These are phyloP conservation scores for Lentinula edodes DNA, from an alignment of 768 basidiomycete genomes.

Conservation along the genomic window DNA sequence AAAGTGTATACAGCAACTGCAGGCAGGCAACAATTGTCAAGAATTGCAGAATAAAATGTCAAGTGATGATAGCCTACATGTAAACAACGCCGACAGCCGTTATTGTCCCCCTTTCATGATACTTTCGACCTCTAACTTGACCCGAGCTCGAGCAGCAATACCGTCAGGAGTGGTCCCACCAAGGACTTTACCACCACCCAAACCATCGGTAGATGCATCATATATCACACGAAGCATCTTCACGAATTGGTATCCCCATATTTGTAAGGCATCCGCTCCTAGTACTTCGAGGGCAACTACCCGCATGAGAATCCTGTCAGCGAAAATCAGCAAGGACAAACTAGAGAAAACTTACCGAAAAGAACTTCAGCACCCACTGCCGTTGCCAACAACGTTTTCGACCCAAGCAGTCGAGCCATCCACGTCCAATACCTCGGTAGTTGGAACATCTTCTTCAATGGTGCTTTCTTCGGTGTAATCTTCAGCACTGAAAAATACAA, in stretches of 20 bases:
- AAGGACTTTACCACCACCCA: conserved; percentile 40
- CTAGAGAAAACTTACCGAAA: conserved; percentile 44
- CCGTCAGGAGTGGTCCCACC: conserved; percentile 61
- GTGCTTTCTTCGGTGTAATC: conserved; percentile 30
- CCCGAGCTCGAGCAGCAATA: conserved; percentile 55
- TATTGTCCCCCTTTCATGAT: conserved; percentile 31
- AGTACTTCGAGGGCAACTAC: conserved; percentile 69
- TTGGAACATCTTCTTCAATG: conserved; percentile 51
- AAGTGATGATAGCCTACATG: background rate
- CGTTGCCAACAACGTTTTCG: conserved; percentile 46
- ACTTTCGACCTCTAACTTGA: conserved; percentile 61
- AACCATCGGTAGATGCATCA: conserved; percentile 53
- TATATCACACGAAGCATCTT: conserved; percentile 67
- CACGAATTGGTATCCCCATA: conserved; percentile 79
- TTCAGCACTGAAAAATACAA: conserved; percentile 78
- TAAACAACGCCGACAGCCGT: background rate
- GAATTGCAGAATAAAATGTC: too few relatives aligned
- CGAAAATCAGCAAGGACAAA: background rate
- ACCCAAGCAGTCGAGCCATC: conserved; percentile 57
- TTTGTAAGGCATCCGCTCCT: conserved; percentile 49
- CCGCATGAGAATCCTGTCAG: conserved; percentile 3
- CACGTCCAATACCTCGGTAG: conserved; percentile 67
- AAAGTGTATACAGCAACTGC: too few relatives aligned
- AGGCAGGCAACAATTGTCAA: too few relatives aligned
- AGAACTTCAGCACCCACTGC: conserved; percentile 61